Evolutionary conservation across 2,329 filamentous ascomycete species (phyloP).

Genomic region (Penicillium sp.): DNA sequence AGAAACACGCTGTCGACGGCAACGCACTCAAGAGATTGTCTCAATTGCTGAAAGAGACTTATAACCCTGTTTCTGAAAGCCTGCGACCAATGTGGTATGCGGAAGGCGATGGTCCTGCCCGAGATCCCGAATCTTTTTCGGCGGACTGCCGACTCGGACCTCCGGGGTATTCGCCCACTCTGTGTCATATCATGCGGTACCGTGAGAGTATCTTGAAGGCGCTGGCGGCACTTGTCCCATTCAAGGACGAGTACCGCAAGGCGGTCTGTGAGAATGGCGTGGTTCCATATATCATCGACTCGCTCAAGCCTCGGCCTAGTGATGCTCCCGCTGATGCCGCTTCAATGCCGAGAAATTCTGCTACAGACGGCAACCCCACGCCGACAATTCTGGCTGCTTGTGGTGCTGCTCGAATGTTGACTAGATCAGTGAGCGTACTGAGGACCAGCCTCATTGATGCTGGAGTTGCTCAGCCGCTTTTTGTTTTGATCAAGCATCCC

Average conservation of each 20-base stretch:
- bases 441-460: conserved; percentile 87
- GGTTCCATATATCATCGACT: conserved; percentile 80
- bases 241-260: conserved; percentile 83
- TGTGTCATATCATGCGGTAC: conserved; percentile 71
- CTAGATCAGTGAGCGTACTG: conserved; percentile 80
- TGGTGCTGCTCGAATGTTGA: conserved; percentile 76
- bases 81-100: conserved; percentile 60
- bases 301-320: conserved; percentile 63
- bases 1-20: conserved; percentile 78
- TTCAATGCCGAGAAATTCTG: conserved; percentile 39
- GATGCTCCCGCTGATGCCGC: conserved; percentile 33
- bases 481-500: conserved; percentile 72
- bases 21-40: conserved; percentile 65
- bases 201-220: conserved; percentile 77
- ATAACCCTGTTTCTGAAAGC: conserved; percentile 60
- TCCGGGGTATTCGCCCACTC: conserved; percentile 63
- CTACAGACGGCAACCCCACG: conserved; percentile 74
- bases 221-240: conserved; percentile 77
- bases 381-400: conserved; percentile 84
- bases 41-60: conserved; percentile 67
- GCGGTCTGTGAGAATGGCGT: conserved; percentile 80
- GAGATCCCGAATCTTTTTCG: conserved; percentile 27
- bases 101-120: conserved; percentile 32
- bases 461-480: conserved; percentile 75
- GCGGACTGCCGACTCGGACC: conserved; percentile 59